Evolutionary conservation across 1,139 yeast species (phyloP).

Genomic region (Hemisphaericaspora xylanilytica): DNA sequence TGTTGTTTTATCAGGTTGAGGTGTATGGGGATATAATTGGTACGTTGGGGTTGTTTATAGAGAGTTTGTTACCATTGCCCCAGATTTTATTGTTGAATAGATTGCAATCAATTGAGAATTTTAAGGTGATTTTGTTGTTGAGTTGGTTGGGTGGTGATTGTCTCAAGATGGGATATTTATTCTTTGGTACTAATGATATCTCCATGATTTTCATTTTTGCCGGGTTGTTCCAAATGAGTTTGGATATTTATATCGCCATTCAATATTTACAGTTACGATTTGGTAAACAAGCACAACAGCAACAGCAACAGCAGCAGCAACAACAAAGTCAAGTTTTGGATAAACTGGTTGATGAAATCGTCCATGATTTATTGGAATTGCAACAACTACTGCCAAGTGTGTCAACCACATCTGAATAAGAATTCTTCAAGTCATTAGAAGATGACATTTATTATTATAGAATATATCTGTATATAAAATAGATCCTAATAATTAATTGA

Average conservation of each 20-base stretch:
- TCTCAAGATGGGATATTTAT: conserved; percentile 67
- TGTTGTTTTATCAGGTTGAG: conserved; percentile 37
- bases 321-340: conserved; percentile 1
- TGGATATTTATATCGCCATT: conserved; percentile 73
- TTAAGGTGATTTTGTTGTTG: conserved; percentile 67
- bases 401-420: not conserved
- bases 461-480: conserved; percentile 1
- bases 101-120: conserved; percentile 70
- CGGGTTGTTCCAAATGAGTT: conserved; percentile 74
- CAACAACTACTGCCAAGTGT: conserved; percentile 2
- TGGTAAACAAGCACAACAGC: conserved; percentile 1
- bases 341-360: conserved; percentile 12
- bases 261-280: conserved; percentile 62
- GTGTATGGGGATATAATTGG: conserved; percentile 63
- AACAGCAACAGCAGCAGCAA: conserved; percentile 2
- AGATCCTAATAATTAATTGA: conserved; percentile 1
- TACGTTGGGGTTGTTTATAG: conserved; percentile 68
- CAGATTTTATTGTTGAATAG: conserved; percentile 75
- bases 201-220: conserved; percentile 71
- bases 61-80: conserved; percentile 83
- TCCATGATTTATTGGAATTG: conserved; percentile 6
- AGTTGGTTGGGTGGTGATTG: conserved; percentile 92
- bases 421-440: not conserved
- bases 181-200: conserved; percentile 69
- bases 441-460: too few species aligned